phyloP scores from a whole-genome alignment of 2,329 filamentous ascomycete genomes.

The Ambrosiella cleistominuta region DNA sequence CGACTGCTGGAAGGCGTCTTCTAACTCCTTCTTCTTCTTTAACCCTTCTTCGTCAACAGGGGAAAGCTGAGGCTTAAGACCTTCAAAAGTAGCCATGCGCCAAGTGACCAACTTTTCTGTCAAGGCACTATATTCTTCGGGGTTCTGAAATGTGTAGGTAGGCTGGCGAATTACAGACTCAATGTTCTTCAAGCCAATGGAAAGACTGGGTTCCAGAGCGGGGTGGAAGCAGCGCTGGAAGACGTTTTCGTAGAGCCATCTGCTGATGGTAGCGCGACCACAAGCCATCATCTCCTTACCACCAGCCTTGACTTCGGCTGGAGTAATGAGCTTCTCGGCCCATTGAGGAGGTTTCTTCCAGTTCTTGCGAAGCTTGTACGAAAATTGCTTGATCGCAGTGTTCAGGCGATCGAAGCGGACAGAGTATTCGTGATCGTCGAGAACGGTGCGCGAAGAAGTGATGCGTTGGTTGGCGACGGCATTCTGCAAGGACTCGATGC shows the following conservation, averaged over 20 bases:
- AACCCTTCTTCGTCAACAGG: conserved; percentile 49
- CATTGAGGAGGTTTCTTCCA: conserved; percentile 71
- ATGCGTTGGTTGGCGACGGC: conserved; percentile 93
- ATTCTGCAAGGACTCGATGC: conserved; percentile 90
- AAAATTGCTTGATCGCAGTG: conserved; percentile 82
- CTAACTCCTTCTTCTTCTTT: conserved; percentile 39
- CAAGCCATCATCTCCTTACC: conserved; percentile 97
- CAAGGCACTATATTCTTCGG: conserved; percentile 78
- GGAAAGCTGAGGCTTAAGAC: conserved; percentile 54
- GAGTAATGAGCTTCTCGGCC: conserved; percentile 64
- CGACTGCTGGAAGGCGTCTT: conserved; percentile 47
- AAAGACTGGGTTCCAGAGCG: conserved; percentile 58
- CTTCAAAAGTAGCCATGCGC: conserved; percentile 85
- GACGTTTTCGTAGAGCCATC: conserved; percentile 80
- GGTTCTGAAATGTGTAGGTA: conserved; percentile 53
- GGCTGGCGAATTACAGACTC: conserved; percentile 74
- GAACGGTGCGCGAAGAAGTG: conserved; percentile 79
- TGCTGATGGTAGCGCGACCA: conserved; percentile 71
- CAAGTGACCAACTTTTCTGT: conserved; percentile 78
- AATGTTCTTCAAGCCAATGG: conserved; percentile 63
- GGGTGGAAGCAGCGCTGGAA: conserved; percentile 91
- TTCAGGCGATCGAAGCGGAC: conserved; percentile 81
- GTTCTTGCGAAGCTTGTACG: conserved; percentile 91
- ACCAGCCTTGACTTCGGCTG: conserved; percentile 68
- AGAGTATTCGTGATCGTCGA: conserved; percentile 88